phyloP scores from a whole-genome alignment of 139 green algal genomes.

The Ulvella scutata region DNA sequence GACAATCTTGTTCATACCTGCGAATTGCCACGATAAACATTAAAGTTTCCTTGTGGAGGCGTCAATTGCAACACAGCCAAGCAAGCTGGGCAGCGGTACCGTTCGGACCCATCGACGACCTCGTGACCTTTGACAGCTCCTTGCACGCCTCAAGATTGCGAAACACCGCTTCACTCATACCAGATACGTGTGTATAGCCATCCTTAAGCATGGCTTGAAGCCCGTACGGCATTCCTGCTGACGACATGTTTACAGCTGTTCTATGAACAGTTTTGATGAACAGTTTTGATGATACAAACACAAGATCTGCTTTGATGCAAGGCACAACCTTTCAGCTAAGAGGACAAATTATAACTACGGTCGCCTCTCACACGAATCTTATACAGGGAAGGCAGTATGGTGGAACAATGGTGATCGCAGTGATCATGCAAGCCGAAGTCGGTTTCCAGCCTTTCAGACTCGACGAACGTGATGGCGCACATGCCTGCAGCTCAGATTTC shows the following conservation, averaged over 20 bases:
- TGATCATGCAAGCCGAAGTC: no score
- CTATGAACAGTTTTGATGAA: no score
- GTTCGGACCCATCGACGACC: constrained; percentile 89
- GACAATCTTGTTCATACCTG: constrained; percentile 99
- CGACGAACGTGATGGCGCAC: no score
- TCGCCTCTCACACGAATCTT: no score
- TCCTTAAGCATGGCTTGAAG: constrained; percentile 94
- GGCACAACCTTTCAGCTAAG: no score
- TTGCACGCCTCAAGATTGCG: constrained; percentile 98
- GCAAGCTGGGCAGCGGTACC: constrained; percentile 50
- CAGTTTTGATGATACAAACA: no score
- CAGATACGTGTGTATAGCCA: constrained; percentile 86
- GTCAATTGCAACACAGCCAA: background rate
- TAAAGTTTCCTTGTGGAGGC: background rate
- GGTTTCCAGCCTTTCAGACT: no score
- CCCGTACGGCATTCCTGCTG: constrained; percentile 61
- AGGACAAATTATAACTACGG: no score
- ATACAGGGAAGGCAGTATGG: no score
- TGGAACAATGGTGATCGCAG: no score
- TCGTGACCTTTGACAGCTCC: constrained; percentile 76
- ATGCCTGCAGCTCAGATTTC: no score
- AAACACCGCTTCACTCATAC: constrained; percentile 91
- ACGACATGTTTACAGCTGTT: background rate
- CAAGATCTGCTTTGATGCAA: no score
- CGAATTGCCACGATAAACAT: background rate